Conservation (phyloP, 129 eudicot species). For the Lactuca sativa region DNA sequence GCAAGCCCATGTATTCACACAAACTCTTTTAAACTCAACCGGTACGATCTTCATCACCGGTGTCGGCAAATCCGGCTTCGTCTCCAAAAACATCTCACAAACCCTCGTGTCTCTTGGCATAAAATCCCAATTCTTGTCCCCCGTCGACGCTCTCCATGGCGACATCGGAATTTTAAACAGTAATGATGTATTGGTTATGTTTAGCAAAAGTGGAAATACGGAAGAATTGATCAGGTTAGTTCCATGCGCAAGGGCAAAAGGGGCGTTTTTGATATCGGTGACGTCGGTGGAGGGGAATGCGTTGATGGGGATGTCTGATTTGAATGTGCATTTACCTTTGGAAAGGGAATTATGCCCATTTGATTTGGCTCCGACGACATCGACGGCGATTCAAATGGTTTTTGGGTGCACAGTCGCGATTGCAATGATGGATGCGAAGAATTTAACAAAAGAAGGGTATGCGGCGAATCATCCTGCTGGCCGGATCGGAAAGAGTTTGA, state of each 20-base stretch:
- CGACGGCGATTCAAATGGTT: constrained; percentile 97
- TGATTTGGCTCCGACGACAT: constrained; percentile 91
- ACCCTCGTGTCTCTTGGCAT: constrained; percentile 85
- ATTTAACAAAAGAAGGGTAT: constrained; percentile 72
- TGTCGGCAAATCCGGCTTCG: constrained; percentile 94
- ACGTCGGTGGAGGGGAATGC: constrained; percentile 65
- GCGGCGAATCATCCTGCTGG: constrained; percentile 98
- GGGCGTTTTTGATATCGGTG: constrained; percentile 74
- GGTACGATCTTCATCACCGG: constrained; percentile 90
- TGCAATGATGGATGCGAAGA: constrained; percentile 81
- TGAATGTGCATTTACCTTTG: constrained; percentile 89
- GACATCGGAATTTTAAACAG: constrained; percentile 68
- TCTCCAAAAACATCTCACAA: constrained; percentile 87
- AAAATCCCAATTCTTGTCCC: constrained; percentile 69
- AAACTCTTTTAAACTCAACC: constrained; percentile 58
- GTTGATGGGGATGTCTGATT: constrained; percentile 65
- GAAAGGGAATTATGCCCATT: constrained; percentile 94
- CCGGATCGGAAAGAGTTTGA: constrained; percentile 86
- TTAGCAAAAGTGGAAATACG: constrained; percentile 84
- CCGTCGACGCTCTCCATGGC: constrained; percentile 88
- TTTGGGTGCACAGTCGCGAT: constrained; percentile 95
- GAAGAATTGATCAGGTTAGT: constrained; percentile 70
- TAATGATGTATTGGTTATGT: constrained; percentile 58
- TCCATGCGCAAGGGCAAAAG: constrained; percentile 92
- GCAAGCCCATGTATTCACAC: constrained; percentile 77